A percentile compares a stretch with the other conserved stretches of the same genome.
Evolutionary conservation across 495 filamentous ascomycete species (phyloP).

Genomic region (Thermothielavioides terrestris): DNA sequence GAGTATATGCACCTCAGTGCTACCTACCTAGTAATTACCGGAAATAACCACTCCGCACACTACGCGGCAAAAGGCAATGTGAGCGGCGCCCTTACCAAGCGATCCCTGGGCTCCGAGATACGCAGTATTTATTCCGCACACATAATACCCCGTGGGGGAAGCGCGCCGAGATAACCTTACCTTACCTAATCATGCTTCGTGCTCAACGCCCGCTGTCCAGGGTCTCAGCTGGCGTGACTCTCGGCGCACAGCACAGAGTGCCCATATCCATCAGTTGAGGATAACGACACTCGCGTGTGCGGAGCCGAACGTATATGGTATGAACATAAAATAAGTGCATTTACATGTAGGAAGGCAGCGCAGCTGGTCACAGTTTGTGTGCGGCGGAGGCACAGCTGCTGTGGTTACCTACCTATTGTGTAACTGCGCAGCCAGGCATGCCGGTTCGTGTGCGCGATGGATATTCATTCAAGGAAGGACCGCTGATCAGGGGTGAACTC

Average conservation of each 20-base stretch:
- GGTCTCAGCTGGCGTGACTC: neutral
- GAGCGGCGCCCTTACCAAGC: neutral
- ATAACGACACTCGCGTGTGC: too few relatives aligned
- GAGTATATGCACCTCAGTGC: too few relatives aligned
- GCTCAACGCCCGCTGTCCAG: neutral
- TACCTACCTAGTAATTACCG: too few relatives aligned
- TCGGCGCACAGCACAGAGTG: neutral
- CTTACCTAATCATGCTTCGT: neutral
- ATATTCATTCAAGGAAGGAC: neutral
- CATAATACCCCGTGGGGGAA: neutral
- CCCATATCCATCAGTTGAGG: too few relatives aligned
- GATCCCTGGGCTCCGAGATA: constrained; percentile 1
- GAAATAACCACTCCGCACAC: too few relatives aligned
- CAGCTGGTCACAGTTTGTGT: neutral
- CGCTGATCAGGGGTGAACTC: neutral
- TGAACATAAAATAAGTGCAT: too few relatives aligned
- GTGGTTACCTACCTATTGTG: too few relatives aligned
- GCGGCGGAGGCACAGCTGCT: neutral
- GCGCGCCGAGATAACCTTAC: neutral
- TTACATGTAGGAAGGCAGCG: neutral
- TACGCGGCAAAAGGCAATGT: neutral
- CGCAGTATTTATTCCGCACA: too few relatives aligned
- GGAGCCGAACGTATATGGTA: too few relatives aligned
- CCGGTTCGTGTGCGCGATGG: neutral
- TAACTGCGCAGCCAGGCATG: neutral